Base-by-base conservation (phyloP, 2,329 filamentous ascomycete genomes). In the Clarireedia monteithiana region DNA sequence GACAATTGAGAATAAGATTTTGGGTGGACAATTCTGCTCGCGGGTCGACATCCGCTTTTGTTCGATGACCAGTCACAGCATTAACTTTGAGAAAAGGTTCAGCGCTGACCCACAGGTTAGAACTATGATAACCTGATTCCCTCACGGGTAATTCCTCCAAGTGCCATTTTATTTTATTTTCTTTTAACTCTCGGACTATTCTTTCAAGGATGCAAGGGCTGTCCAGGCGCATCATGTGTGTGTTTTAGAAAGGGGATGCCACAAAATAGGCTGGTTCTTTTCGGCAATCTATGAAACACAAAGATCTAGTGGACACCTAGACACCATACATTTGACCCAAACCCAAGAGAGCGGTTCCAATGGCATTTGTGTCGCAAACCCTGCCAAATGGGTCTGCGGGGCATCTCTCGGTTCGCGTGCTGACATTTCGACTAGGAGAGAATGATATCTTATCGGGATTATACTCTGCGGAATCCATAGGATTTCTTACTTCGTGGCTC, bases 1-100 rank as follows among this genome's bases (percentile, higher is more conserved):
- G 52, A 50, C 40, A 42, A 34, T 46, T 12, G 42, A 46, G 23
- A 12, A 12, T 24, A 46, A 23, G n/a, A 46, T 46, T 3, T 26
- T 42, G 17, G 42, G 6, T 6, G 3, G 12, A 20, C n/a, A 12
- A 14, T 20, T 9, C 6, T 46, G 20, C 23, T 46, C 6, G 23
- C 42, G 42, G 42, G n/a, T 46, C 42, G 23, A 55, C 24, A 55
- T 26, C 47, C 24, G 46, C 52, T 34, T 26, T 46, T 55, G 45
- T 26, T 17, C 52, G 42, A 34, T 23, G 52, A 50, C 52, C 52
- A 55, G 46, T 55, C 38, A 55, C 5, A 55, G 46, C 52, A 55
- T 34, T 50, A 34, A 42, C 42, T 50, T 55, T 55, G 40, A 36
- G 52, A 55, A 40, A 50, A 55, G 38, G 5, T 20, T 49, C 45